These are phyloP conservation scores for Hypoxylon crocopeplum DNA, from an alignment of 495 filamentous ascomycete species.

Conservation along the genomic window DNA sequence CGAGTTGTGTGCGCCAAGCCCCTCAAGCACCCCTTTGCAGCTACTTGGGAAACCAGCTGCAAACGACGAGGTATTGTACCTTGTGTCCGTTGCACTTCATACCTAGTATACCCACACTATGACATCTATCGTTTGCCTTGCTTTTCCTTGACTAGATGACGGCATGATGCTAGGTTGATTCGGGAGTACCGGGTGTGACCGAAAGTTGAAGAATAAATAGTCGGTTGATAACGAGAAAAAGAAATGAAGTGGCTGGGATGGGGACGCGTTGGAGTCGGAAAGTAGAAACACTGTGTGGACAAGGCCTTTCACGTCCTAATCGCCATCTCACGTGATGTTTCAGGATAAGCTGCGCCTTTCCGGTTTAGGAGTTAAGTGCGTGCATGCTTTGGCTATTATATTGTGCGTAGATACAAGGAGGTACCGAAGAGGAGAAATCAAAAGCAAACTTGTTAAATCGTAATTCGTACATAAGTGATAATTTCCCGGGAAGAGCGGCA, in stretches of 20 bases:
- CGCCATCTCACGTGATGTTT: slow-evolving; percentile 45
- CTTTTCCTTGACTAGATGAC: too few species aligned
- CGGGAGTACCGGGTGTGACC: too few species aligned
- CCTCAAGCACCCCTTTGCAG: too few species aligned
- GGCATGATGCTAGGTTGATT: too few species aligned
- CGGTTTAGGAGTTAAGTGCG: slow-evolving; percentile 25
- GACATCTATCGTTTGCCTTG: background rate
- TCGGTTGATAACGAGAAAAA: slow-evolving; percentile 7
- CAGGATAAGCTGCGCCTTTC: slow-evolving; percentile 13
- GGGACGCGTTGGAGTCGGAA: slow-evolving; percentile 21
- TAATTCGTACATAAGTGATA: too few species aligned
- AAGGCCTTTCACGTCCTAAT: slow-evolving; percentile 32
- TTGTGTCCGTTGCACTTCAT: too few species aligned
- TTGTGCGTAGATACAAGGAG: background rate
- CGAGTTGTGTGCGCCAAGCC: too few species aligned
- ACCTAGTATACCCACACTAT: too few species aligned
- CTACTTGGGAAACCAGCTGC: too few species aligned
- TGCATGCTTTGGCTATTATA: slow-evolving; percentile 6
- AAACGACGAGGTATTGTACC: too few species aligned
- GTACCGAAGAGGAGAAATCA: background rate
- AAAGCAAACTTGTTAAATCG: slow-evolving; percentile 17
- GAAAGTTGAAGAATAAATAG: too few species aligned
- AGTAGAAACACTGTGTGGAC: slow-evolving; percentile 21
- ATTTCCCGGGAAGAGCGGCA: slow-evolving; percentile 5
- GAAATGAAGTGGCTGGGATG: slow-evolving; percentile 25